Base-by-base conservation (phyloP, 148 eudicot genomes). In the Tetragonia tetragonoides region DNA sequence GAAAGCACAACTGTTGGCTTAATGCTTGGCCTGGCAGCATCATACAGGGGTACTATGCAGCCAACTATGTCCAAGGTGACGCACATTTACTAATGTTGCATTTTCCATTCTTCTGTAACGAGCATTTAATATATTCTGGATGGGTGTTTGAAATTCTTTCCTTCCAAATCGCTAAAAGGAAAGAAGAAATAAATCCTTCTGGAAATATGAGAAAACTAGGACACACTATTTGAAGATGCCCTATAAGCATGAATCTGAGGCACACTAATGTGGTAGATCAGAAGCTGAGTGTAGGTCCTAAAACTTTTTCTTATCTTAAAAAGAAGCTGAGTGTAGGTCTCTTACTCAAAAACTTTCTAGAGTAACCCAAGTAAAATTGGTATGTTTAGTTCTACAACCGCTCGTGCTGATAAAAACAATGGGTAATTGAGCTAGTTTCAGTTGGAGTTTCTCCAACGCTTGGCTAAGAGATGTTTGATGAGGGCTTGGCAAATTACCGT, bases 21-120 rank as follows among this genome's bases (percentile, higher is more conserved):
- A 78, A 95, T 95, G 99, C 96, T 95, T 85, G 99, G 99, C 75
- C 91, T 95, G 72, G 99, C 99, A 65, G 99, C 97, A 51, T 95
- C 99, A 70, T 88, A 93, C 82, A 83, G 97, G 85, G 97, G 97
- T 78, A 93, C 97, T 69, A 90, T 93, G 97, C 90, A 93, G 77
- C 97, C 97, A 42, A 89, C 93, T 68, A 89, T 93, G 79, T 91
- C 94, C 65, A 95, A 95, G 97, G 99, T 93, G 83, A 81, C 64
- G 20, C 44, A 44, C 57, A 40, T 42, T 10, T 68, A 72, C 79
- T 73, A 57, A 68, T 40, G 28, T 47, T 65, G 51, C 44, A 66
- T 28, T 6, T 34, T 20, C 39, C 7, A 54, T 49, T 17, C 15
- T 73, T 28, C 21, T 65, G 61, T 67, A 65, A 44, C 73, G 17